Conservation (phyloP, 2,329 filamentous ascomycete species). For the Ophiostoma ips region DNA sequence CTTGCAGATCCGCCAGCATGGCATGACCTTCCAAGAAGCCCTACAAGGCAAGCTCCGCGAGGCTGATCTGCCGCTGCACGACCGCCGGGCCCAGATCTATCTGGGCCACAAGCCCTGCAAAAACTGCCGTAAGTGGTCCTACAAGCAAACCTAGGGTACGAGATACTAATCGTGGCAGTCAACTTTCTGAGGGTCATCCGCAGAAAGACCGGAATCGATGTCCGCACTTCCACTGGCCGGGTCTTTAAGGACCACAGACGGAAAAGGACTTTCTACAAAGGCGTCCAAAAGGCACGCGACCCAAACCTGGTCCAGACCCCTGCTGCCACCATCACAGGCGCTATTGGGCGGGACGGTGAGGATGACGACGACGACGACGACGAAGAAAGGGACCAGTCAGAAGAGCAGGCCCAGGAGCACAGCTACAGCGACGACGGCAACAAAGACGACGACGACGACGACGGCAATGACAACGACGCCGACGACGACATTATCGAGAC, state of each 20-base stretch:
- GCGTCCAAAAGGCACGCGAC: not conserved
- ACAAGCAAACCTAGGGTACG: no score
- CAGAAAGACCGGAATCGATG: not conserved
- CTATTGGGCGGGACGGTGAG: not conserved
- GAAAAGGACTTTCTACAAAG: not conserved
- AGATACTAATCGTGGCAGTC: constrained; percentile 2
- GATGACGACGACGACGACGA: constrained; percentile 1
- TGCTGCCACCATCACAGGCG: not conserved
- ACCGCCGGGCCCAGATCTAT: constrained; percentile 3
- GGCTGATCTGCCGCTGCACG: not conserved
- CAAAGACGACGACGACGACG: not conserved
- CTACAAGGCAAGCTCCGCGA: constrained; percentile 4
- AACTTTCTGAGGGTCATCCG: constrained; percentile 5
- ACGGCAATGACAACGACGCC: not conserved
- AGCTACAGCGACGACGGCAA: not conserved
- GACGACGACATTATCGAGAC: not conserved
- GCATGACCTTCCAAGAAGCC: not conserved
- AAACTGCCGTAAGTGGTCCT: constrained; percentile 8
- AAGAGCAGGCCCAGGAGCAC: not conserved
- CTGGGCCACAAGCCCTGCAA: constrained; percentile 12
- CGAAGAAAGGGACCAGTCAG: not conserved
- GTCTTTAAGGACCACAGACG: constrained; percentile 2
- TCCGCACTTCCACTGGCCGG: not conserved
- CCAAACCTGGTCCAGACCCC: not conserved
- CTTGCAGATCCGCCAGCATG: constrained; percentile 1